Conservation (phyloP, 345 rosid genomes). For the Gossypium sturtianum region DNA sequence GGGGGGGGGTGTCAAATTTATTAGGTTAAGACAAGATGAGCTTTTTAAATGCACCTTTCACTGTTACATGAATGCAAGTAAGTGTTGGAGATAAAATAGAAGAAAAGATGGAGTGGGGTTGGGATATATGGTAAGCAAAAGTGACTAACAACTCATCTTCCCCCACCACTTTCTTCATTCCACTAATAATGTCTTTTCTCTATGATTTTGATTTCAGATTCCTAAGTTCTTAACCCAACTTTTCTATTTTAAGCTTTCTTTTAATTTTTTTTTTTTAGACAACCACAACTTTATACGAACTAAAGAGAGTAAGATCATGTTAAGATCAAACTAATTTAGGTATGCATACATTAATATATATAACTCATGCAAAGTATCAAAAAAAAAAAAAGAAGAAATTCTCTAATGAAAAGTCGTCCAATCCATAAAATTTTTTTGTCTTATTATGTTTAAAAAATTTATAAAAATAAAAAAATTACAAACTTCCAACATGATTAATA, state of each 20-base stretch:
- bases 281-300: neutral
- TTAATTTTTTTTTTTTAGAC: neutral
- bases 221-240: neutral
- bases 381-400: no score
- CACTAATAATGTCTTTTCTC: neutral
- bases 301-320: neutral
- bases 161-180: neutral
- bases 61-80: neutral
- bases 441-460: no score
- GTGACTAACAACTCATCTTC: constrained; percentile 2
- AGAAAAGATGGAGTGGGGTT: neutral
- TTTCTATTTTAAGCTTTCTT: neutral
- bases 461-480: no score
- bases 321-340: neutral
- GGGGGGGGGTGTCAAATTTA: no score
- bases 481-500: no score
- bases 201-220: neutral
- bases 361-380: no score
- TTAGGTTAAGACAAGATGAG: neutral
- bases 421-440: no score
- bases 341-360: no score
- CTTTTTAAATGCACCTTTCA: neutral
- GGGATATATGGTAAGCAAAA: neutral
- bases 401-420: no score
- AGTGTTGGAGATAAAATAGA: neutral